Evolutionary conservation across 495 filamentous ascomycete species (phyloP), one percentile per base, ranked within the genome.

Genomic region (Trichoderma parareesei): DNA sequence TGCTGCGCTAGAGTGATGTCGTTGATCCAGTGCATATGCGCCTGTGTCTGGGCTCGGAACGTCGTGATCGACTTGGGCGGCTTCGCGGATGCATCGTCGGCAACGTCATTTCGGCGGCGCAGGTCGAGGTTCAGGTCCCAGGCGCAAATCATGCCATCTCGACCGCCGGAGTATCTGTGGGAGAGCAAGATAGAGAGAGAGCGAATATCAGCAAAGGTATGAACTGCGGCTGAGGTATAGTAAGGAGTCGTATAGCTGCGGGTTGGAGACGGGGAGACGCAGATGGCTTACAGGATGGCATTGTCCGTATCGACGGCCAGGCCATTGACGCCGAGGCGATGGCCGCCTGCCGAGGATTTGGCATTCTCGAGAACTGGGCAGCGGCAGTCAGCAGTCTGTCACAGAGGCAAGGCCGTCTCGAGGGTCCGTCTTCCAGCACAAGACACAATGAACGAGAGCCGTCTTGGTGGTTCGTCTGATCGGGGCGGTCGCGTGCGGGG

Each of bases 11-110:
- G 85, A n/a, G 87, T 85, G 65, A 98, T 90, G 70, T 98, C 93
- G 72, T 98, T 98, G 74, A 98, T 89, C 94, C 94, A 98, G 75
- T 98, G 93, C 38, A 93, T 98, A 73, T 98, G 94, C 13, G 94
- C 95, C 71, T 97, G 92, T n/a, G 93, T 90, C 75, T 97, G 92
- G 60, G 88, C 84, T 65, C 91, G 87, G 74, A 93, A 93, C n/a
- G 82, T 82, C 42, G 92, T 91, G 10, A 71, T 78, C 62, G 71
- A 72, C 66, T 72, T 77, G 46, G 20, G 37, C 63, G 71, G 72
- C 70, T 73, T 76, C 64, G 70, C 48, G 64, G 70, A 69, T 42
- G 68, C 64, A 64, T 77, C 69, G 65, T 68, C 65, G 59, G 78
- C 72, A 62, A 72, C 70, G 38, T 75, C 71, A 60, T 71, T 67